Evolutionary conservation across 257 asterid species (phyloP), one percentile per base, ranked within the genome.

Genomic region (Solanum peruvianum): DNA sequence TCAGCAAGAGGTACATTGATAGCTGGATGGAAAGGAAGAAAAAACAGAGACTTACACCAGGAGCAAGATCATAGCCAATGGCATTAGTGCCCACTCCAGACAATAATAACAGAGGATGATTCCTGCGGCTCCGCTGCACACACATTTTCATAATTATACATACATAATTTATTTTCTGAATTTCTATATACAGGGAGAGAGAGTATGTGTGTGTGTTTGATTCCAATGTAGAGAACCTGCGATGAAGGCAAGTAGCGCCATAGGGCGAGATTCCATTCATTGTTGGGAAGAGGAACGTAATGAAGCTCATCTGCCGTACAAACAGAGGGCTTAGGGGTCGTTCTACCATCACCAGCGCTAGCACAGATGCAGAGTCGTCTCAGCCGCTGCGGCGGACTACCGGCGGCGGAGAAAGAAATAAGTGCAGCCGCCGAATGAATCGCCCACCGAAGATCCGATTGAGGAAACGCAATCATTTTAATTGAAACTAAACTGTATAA

Each of bases 261-360:
- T 84, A 97, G 98, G 16, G 99, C 97, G 87, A 97, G 96, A 41
- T 92, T 87, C 99, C 98, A 96, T 67, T 85, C 92, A 29, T 96
- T 93, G 85, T 90, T 94, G 80, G 91, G 87, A 75, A 93, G 95
- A n/a, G 97, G 87, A 87, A 97, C 99, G 62, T 96, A 97, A 88
- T 97, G 98, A 84, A 97, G 96, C 93, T 97, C 99, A 88, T 97
- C 98, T 83, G 99, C 99, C 42, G 98, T 95, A 92, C 99, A 97
- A 72, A 95, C 88, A 33, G 98, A 86, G 82, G 99, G 99, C 86
- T 93, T 96, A 41, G 75, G 85, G 89, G 76, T 84, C 91, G 88
- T 31, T 49, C 31, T 81, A 49, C 45, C 69, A 49, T 41, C 70
- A 81, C 69, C 41, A 37, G 31, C 81, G 81, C 31, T 37, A 9